Base-by-base conservation (phyloP, 805 yeast genomes). In the Danielia oregonensis region DNA sequence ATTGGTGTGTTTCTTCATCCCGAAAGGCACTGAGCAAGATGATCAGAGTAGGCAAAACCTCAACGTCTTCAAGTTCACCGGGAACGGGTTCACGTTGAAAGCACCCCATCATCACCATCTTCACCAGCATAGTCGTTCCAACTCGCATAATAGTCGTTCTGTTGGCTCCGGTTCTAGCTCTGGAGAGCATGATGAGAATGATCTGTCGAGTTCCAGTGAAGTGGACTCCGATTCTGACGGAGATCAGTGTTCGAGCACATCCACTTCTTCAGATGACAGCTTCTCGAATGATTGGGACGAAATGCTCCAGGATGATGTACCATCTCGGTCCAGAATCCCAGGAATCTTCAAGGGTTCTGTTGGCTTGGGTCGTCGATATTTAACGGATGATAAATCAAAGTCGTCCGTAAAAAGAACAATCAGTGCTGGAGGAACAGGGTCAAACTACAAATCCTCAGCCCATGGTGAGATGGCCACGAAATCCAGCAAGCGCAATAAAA, bases 1-100 rank as follows among this genome's bases (percentile, higher is more conserved):
- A 39, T 63, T 89, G 32, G 82, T 89, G 1, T 86, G 95, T 52
- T 89, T 89, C 50, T 87, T 86, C 59, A 74, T 82, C 7, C 79
- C 82, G 0, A 75, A 74, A 32, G 32, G 38, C 4, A 35, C 39
- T 21, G 68, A 61, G 30, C 64, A 61, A 30, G 50, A 51, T 10
- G 58, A 51, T 7, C 49, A 50, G 60, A 65, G 25, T 61, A 66
- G 44, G 63, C 70, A 77, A 28, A 70, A 68, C 29, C 69, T 76
- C 48, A 77, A 74, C 29, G 49, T 61, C 10, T 59, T 62, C 39
- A 62, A 59, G 27, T 64, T 63, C 30, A 52, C 66, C 6, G 79
- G 74, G 33, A 74, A 70, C 29, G 81, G 78, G 1, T 74, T 76
- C 37, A 32, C 59, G 30, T 41, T 41, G 33, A 21, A 43, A 32